Percentiles rank a stretch among this genome's conserved stretches.
These are phyloP conservation scores for Taphrina sp. DNA, from an alignment of 1,139 yeast species.

Conservation along the genomic window DNA sequence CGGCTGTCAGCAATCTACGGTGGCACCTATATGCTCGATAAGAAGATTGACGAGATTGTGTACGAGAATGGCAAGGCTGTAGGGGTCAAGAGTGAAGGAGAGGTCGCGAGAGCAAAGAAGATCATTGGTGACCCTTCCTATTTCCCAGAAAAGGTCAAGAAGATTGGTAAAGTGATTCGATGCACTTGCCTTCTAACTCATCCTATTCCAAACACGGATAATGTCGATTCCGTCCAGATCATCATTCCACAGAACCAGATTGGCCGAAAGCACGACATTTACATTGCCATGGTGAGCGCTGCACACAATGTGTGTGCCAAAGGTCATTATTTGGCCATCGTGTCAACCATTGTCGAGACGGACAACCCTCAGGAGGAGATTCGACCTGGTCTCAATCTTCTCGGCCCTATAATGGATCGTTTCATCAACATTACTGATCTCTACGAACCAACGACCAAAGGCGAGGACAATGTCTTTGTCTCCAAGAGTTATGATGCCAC, in stretches of 20 bases:
- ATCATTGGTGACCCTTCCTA: constrained; percentile 98
- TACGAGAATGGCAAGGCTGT: constrained; percentile 71
- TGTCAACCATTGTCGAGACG: constrained; percentile 92
- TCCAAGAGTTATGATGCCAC: constrained; percentile 90
- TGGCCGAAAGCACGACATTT: constrained; percentile 82
- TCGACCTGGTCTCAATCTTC: constrained; percentile 88
- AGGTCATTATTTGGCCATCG: constrained; percentile 88
- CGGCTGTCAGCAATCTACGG: constrained; percentile 96
- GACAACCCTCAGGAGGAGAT: constrained; percentile 89
- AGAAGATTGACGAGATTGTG: constrained; percentile 85
- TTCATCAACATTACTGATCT: constrained; percentile 93
- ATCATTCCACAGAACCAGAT: constrained; percentile 97
- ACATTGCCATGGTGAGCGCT: constrained; percentile 84
- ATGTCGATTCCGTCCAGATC: constrained; percentile 86
- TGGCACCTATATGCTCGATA: constrained; percentile 97
- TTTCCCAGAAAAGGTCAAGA: constrained; percentile 84
- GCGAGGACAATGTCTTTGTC: constrained; percentile 74
- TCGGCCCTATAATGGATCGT: constrained; percentile 74
- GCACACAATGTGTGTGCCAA: constrained; percentile 89
- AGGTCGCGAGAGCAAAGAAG: constrained; percentile 84
- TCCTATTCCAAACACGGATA: constrained; percentile 78
- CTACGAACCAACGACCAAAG: constrained; percentile 83
- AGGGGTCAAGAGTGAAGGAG: constrained; percentile 89
- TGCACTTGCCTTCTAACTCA: constrained; percentile 93
- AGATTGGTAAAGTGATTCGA: constrained; percentile 87